Evolutionary conservation across 1,139 yeast species (phyloP).

Genomic region (Suhomyces coccinellae): DNA sequence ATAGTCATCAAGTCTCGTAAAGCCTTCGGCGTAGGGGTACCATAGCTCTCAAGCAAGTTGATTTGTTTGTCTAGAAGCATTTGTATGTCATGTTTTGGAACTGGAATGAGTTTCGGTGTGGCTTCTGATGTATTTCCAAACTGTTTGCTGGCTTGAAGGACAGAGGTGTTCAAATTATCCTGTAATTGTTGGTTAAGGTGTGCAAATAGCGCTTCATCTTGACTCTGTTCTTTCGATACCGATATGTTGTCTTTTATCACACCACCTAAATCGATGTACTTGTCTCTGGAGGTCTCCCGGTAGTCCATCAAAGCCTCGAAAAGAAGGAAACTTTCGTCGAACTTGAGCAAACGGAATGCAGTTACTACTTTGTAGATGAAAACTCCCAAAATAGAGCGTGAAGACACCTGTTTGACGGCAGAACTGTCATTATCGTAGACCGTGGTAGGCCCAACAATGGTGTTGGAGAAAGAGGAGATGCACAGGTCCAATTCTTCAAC

Average conservation of each 20-base stretch:
- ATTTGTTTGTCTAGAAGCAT: slow-evolving; percentile 57
- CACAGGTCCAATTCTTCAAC: slow-evolving; percentile 36
- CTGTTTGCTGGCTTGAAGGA: neutral
- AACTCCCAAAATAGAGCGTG: slow-evolving; percentile 39
- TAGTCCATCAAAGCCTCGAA: slow-evolving; percentile 57
- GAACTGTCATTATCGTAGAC: slow-evolving; percentile 8
- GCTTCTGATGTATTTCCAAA: slow-evolving; percentile 1
- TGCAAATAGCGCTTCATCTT: slow-evolving; percentile 20
- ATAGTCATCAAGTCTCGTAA: slow-evolving; percentile 45
- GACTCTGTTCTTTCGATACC: neutral
- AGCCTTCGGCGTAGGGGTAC: slow-evolving; percentile 51
- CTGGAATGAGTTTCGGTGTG: slow-evolving; percentile 25
- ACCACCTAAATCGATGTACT: slow-evolving; percentile 25
- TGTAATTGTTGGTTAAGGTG: slow-evolving; percentile 25
- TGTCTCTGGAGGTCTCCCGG: slow-evolving; percentile 37
- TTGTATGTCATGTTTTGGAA: slow-evolving; percentile 56
- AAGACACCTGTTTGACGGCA: slow-evolving; percentile 21
- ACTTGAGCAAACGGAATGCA: slow-evolving; percentile 54
- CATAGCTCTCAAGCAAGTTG: slow-evolving; percentile 52
- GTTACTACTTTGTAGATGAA: slow-evolving; percentile 42
- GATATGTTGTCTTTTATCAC: slow-evolving; percentile 1
- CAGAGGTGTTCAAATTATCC: slow-evolving; percentile 20
- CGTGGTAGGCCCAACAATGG: slow-evolving; percentile 12
- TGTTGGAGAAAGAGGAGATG: slow-evolving; percentile 14
- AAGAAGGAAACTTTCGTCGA: slow-evolving; percentile 55